Base-by-base conservation (phyloP, 208 protist genomes). In the Borovskyia barvae region DNA sequence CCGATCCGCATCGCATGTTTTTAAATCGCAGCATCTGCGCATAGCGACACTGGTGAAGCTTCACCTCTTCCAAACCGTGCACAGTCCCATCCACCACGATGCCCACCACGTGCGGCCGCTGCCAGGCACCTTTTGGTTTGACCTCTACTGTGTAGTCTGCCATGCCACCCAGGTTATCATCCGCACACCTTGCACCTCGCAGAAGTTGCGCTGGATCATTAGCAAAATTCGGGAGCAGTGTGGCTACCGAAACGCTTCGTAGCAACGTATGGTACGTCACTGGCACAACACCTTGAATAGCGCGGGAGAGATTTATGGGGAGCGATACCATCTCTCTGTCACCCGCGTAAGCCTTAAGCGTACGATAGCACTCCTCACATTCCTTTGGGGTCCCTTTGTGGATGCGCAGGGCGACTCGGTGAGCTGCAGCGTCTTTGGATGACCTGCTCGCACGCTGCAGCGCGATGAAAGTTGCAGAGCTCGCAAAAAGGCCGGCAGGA, bases 81-180 rank as follows among this genome's bases (percentile, higher is more conserved):
- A 59, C 45, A 3, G 30, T 29, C 50, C 68, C 65, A 39, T 80
- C 73, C 14, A 82, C 71, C 28, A 66, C 52, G 6, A 93, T 62
- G 29, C 85, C 85, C 7, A 86, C 56, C 30, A 93, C 75, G 35
- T 54, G 58, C 29, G 85, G 82, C 37, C 17, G 58, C 50, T 51
- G 46, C 82, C 82, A 93, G 28, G 72, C 69, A 14, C 71, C 63
- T 57, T 93, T 93, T 15, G 85, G 85, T 49, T 93, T 93, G 42
- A 93, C 53, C 64, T 93, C 82, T 2, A 93, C 62, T n/a, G 66
- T 78, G 59, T 75, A 67, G 48, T 63, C 54, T 1, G 60, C 60
- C 28, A 64, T 42, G 7, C 54, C 43, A 25, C 35, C 51, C 19
- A 35, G 37, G 20, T 35, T 40, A 4, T 52, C 59, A 19, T 36